Evolutionary conservation across 495 filamentous ascomycete genomes (phyloP), one percentile per base, ranked within the genome.

Genomic region (Venustampulla echinocandica): DNA sequence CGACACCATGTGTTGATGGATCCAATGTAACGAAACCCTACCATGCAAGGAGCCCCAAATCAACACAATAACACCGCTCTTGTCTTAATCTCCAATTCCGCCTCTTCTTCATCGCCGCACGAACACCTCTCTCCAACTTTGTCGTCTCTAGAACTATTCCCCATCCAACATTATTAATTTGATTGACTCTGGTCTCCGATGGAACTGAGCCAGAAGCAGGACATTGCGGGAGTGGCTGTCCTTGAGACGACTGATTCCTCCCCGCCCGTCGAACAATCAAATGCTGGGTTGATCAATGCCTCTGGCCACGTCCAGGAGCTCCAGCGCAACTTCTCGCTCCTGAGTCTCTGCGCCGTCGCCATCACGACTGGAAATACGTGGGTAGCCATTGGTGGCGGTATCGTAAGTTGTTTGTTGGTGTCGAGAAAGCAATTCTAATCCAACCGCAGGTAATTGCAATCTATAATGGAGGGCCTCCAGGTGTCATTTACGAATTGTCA

Each of bases 261-360:
- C 34, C 15, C 52, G 47, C 34, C 53, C n/a, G n/a, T n/a, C 58
- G 51, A 66, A 67, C 36, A 39, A 17, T 14, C 36, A 17, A 11
- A 36, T 37, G 38, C 23, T 23, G 45, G 38, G 10, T 35, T 47
- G n/a, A 55, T 55, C 45, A 80, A 80, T 53, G 69, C 68, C 13
- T 75, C 76, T 10, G 76, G 76, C 1, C 76, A 80, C 50, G 61
- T 54, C 40, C 73, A 79, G 55, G 70, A 79, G 46, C 55, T 79
- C 18, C 66, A 73, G 41, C 66, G 75, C 11, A 74, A 78, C 47
- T 79, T 76, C 54, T 61, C 67, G n/a, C 58, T 80, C 21, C 27
- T 74, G 19, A 68, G 64, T 30, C 64, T 79, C 5, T 69, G 69
- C 36, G 71, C 69, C 13, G 62, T 76, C 25, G 75, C 69, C 0